A percentile compares a stretch with the other conserved stretches of the same genome.
These are phyloP conservation scores for Mrakia gelida DNA, from an alignment of 768 basidiomycete genomes.

Conservation along the genomic window DNA sequence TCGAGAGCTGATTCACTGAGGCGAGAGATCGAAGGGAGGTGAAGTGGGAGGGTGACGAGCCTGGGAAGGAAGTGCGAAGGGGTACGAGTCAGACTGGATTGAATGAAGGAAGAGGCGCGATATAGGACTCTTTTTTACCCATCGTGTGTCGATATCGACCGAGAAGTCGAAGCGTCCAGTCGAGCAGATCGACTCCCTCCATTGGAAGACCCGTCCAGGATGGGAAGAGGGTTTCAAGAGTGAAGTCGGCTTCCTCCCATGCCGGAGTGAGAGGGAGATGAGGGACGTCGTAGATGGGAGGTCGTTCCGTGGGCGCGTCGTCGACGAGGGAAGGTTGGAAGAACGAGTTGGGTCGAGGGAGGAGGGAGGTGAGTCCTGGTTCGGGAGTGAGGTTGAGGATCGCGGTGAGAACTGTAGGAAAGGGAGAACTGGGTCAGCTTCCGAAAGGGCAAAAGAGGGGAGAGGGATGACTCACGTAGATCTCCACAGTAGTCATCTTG, in stretches of 20 bases:
- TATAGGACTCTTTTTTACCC: too few species aligned
- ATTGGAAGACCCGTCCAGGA: not conserved
- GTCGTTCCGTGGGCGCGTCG: not conserved
- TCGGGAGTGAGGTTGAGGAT: conserved; percentile 43
- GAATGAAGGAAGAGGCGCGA: not conserved
- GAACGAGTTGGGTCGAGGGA: conserved; percentile 39
- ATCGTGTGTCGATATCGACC: conserved; percentile 26
- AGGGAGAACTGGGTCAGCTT: not conserved
- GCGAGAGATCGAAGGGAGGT: not conserved
- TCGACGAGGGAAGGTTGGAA: not conserved
- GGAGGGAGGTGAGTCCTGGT: conserved; percentile 45
- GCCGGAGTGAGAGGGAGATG: conserved; percentile 33
- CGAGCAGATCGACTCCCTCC: conserved; percentile 15
- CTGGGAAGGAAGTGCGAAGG: not conserved
- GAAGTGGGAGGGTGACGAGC: conserved; percentile 23
- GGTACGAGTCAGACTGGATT: not conserved
- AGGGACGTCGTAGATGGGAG: conserved; percentile 26
- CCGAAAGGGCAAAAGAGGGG: not conserved
- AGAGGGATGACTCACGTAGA: conserved; percentile 34
- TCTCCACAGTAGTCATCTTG: conserved; percentile 45
- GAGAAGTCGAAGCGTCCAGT: conserved; percentile 22
- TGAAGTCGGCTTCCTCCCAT: conserved; percentile 34
- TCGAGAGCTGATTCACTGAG: not conserved
- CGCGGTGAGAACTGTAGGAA: conserved; percentile 38
- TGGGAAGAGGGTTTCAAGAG: conserved; percentile 32